Base-by-base conservation (phyloP, 2,329 filamentous ascomycete genomes). In the Rasamsonia emersonii region DNA sequence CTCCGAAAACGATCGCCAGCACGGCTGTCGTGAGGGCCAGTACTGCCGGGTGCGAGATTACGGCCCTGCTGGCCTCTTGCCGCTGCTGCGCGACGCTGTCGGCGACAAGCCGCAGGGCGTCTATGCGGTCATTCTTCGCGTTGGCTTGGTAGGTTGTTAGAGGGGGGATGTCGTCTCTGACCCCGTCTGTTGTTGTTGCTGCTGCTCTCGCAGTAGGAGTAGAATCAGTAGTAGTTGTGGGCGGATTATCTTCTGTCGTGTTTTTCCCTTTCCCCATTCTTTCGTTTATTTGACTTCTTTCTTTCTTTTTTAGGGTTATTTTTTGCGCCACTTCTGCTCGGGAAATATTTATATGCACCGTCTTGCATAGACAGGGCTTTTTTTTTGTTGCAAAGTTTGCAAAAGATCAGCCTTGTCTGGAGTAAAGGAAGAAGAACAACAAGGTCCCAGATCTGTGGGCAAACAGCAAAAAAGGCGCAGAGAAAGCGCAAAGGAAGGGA, bases 31-130 rank as follows among this genome's bases (percentile, higher is more conserved):
- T 41, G 2, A 53, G 9, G 2, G 53, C 43, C 17, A 68, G 43
- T 45, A 66, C 70, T 27, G 66, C 49, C 16, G 71, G 65, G 58
- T 85, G 76, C 46, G 72, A 73, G 39, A 83, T 65, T 37, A 91
- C 63, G 40, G 73, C 63, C 33, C 65, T 62, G 24, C 77, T 73
- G 13, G 82, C 76, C 6, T 71, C 61, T 52, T 85, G 79, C 40
- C 81, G 77, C 65, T 91, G 86, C 59, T 93, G 81, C 20, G 84
- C 82, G 30, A 93, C 74, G 37, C 79, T 85, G 58, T 89, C 84
- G 39, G 85, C 80, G 23, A 93, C 70, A 13, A 93, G 73, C 41
- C 73, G 73, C 31, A 93, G 67, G 11, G 79, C 79, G 35, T 76
- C 70, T 41, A 77, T 61, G 51, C 79, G 77, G 53, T 86, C 80